These are phyloP conservation scores for Carex scoparia DNA, from an alignment of 176 grass and related monocot genomes.

Conservation along the genomic window DNA sequence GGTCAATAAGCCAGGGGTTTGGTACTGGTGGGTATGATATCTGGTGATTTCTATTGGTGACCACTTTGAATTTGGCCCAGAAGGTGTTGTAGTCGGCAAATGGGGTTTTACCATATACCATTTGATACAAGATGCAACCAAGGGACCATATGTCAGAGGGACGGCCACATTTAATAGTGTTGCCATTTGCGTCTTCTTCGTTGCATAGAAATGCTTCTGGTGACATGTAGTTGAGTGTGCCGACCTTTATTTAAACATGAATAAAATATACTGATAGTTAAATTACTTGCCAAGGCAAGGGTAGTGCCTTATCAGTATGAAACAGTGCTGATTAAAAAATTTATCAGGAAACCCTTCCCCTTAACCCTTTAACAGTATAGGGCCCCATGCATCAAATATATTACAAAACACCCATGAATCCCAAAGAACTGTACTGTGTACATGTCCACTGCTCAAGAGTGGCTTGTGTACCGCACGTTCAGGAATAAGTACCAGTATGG, in stretches of 20 bases:
- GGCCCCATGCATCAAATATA: not conserved
- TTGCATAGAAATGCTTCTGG: constrained; percentile 91
- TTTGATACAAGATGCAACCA: constrained; percentile 93
- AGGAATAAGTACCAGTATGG: not conserved
- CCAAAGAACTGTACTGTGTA: not conserved
- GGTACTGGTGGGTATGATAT: constrained; percentile 60
- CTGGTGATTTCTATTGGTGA: constrained; percentile 69
- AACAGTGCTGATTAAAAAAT: not conserved
- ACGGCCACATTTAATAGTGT: constrained; percentile 76
- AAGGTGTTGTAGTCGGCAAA: constrained; percentile 84
- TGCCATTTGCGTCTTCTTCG: constrained; percentile 56
- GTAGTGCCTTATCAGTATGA: not conserved
- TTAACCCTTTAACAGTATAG: not conserved
- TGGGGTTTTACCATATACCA: constrained; percentile 95
- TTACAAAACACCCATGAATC: not conserved
- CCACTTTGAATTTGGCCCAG: constrained; percentile 80
- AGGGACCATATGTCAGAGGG: constrained; percentile 98
- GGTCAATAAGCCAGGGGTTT: constrained; percentile 89
- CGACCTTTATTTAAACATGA: constrained; percentile 43
- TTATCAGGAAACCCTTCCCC: not conserved
- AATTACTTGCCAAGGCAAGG: not conserved
- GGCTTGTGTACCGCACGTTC: not conserved
- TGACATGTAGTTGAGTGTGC: constrained; percentile 99
- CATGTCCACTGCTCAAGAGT: not conserved
- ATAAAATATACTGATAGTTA: constrained; percentile 1